Conservation (phyloP, 1,284 basidiomycete species). For the Puccinia horiana region DNA sequence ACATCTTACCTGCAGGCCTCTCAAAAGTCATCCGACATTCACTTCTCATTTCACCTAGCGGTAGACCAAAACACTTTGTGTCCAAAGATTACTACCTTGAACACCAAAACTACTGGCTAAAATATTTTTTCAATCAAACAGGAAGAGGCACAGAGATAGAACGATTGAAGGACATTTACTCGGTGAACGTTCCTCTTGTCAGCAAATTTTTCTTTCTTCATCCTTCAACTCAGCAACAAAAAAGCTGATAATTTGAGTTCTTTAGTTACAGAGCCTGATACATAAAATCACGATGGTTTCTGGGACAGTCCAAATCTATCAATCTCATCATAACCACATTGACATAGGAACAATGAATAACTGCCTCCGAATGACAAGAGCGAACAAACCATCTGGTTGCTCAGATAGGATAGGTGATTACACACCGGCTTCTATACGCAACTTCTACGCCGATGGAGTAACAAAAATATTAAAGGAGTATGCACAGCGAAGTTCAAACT, state of each 20-base stretch:
- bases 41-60: background rate
- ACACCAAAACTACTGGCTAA: background rate
- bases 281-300: background rate
- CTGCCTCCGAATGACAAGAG: background rate
- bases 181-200: background rate
- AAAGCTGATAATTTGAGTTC: background rate
- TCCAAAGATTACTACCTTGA: slow-evolving; percentile 3
- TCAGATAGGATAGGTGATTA: too few relatives aligned
- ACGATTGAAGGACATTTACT: background rate
- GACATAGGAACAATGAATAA: background rate
- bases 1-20: background rate
- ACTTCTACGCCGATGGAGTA: too few relatives aligned
- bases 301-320: background rate
- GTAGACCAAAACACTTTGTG: background rate
- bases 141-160: background rate
- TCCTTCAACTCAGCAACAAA: too few relatives aligned
- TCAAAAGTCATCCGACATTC: background rate
- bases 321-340: slow-evolving; percentile 1
- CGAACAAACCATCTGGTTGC: background rate
- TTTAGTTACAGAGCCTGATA: background rate
- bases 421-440: too few relatives aligned
- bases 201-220: background rate
- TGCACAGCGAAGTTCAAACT: too few relatives aligned
- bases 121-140: background rate
- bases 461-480: too few relatives aligned